These are phyloP conservation scores for Schrenkiella parvula DNA, from an alignment of 345 rosid species.

Conservation along the genomic window DNA sequence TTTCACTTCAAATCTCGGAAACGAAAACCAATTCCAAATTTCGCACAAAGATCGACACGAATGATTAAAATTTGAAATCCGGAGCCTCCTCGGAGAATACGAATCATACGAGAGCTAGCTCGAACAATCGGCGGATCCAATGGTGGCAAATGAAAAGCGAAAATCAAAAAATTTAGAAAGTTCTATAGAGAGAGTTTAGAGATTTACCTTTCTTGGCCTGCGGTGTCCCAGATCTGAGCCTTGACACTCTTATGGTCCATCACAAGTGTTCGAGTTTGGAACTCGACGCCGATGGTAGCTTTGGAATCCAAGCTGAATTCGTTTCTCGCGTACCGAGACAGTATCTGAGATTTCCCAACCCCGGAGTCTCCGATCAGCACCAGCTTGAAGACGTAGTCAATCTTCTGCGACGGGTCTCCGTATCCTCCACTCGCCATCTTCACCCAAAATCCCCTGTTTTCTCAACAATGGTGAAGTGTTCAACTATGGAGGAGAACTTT, in stretches of 20 bases:
- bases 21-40: neutral
- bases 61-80: neutral
- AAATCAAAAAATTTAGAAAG: neutral
- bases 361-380: slow-evolving; percentile 90
- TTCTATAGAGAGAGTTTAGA: neutral
- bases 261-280: slow-evolving; percentile 71
- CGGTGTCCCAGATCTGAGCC: slow-evolving; percentile 99
- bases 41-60: neutral
- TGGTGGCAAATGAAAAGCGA: neutral
- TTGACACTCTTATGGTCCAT: slow-evolving; percentile 77
- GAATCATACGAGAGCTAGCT: neutral
- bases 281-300: slow-evolving; percentile 94
- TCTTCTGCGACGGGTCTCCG: slow-evolving; percentile 55
- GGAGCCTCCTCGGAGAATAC: neutral
- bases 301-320: slow-evolving; percentile 86
- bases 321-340: slow-evolving; percentile 70
- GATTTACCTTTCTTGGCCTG: slow-evolving; percentile 77
- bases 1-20: neutral
- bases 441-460: neutral
- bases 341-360: slow-evolving; percentile 76
- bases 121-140: neutral
- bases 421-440: slow-evolving; percentile 55
- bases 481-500: neutral
- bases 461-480: neutral
- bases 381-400: slow-evolving; percentile 75